Evolutionary conservation across 1,139 yeast species (phyloP).

Genomic region (Candida sp.): DNA sequence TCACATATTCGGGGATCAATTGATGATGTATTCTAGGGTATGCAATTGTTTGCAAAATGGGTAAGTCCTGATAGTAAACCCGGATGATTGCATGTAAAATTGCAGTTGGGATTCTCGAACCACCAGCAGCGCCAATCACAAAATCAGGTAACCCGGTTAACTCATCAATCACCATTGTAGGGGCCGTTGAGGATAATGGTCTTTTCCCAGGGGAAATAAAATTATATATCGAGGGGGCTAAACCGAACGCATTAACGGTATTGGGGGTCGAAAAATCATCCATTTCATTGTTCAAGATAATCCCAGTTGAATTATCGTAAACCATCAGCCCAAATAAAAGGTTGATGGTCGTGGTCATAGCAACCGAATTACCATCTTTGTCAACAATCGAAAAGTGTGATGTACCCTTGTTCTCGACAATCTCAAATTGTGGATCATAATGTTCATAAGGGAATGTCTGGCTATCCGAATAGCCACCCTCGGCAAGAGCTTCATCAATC

Average conservation of each 20-base stretch:
- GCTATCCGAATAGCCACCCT: conserved; percentile 46
- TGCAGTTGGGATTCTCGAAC: conserved; percentile 81
- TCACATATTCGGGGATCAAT: conserved; percentile 66
- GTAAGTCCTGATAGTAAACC: conserved; percentile 50
- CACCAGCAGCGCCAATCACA: conserved; percentile 92
- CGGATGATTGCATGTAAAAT: conserved; percentile 78
- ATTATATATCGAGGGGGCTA: conserved; percentile 79
- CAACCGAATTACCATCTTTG: conserved; percentile 66
- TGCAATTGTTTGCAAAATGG: conserved; percentile 64
- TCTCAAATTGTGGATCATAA: conserved; percentile 76
- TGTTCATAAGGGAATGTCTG: conserved; percentile 66
- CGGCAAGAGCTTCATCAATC: conserved; percentile 46
- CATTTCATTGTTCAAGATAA: conserved; percentile 87
- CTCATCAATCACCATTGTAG: conserved; percentile 63
- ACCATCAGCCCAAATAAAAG: conserved; percentile 78
- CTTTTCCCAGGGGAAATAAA: conserved; percentile 72
- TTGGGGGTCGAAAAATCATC: conserved; percentile 88
- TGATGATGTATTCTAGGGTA: conserved; percentile 90
- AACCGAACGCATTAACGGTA: conserved; percentile 69
- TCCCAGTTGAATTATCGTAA: conserved; percentile 78
- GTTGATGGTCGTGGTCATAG: conserved; percentile 91
- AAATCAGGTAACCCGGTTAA: conserved; percentile 50
- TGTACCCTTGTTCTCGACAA: conserved; percentile 81
- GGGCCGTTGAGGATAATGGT: conserved; percentile 83
- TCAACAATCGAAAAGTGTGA: conserved; percentile 83